phyloP scores from a whole-genome alignment of 345 rosid species.

The Citrus glauca region DNA sequence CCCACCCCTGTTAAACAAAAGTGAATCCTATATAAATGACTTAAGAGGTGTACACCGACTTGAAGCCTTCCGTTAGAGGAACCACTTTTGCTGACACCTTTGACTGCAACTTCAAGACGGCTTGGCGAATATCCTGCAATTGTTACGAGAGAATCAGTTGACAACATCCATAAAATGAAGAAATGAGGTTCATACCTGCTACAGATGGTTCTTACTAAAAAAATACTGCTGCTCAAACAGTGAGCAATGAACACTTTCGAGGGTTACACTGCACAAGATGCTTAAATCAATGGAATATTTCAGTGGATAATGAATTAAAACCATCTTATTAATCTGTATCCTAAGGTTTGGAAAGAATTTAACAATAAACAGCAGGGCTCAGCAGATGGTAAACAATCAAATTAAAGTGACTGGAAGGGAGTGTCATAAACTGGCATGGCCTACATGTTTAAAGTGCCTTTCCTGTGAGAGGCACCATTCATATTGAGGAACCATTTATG shows the following conservation, averaged over 20 bases:
- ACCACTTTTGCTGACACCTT: conserved; percentile 82
- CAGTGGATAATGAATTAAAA: neutral
- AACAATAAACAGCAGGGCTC: neutral
- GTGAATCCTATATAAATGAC: conserved; percentile 5
- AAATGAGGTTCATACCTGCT: neutral
- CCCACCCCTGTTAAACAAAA: neutral
- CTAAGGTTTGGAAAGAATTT: neutral
- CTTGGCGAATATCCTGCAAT: conserved; percentile 79
- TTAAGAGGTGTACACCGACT: conserved; percentile 52
- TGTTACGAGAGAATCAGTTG: conserved; percentile 4
- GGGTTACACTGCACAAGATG: neutral
- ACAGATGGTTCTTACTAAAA: neutral
- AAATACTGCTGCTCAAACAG: neutral
- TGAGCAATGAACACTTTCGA: neutral
- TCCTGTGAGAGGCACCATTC: neutral
- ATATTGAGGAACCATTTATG: neutral
- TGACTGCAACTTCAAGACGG: conserved; percentile 68
- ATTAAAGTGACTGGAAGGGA: neutral
- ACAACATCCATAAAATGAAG: neutral
- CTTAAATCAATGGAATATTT: neutral
- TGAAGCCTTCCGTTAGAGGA: conserved; percentile 90
- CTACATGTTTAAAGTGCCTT: neutral
- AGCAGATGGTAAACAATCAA: neutral
- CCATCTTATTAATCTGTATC: neutral
- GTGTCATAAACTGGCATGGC: neutral